phyloP scores from a whole-genome alignment of 345 rosid genomes.

The Chamaenerion angustifolium region DNA sequence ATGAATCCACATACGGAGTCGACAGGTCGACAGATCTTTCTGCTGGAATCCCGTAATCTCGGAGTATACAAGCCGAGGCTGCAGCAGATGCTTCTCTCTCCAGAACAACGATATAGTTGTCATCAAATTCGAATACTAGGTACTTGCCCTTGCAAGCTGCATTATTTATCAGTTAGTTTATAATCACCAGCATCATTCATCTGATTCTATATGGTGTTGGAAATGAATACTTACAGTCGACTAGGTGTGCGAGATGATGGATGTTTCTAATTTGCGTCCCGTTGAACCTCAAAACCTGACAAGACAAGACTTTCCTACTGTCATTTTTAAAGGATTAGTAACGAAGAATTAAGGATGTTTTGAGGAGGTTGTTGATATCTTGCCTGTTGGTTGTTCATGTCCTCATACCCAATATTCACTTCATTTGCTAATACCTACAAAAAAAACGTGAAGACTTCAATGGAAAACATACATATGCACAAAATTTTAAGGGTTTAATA shows the following conservation, averaged over 20 bases:
- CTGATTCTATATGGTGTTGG: no score
- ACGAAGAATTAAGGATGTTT: not conserved
- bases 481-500: no score
- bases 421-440: constrained; percentile 82
- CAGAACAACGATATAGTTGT: constrained; percentile 70
- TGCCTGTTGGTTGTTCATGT: constrained; percentile 90
- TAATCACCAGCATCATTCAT: no score
- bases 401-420: constrained; percentile 88
- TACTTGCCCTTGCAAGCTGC: constrained; percentile 64
- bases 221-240: constrained; percentile 41
- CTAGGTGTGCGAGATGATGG: constrained; percentile 77
- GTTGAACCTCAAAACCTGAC: constrained; percentile 74
- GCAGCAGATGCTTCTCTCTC: constrained; percentile 60
- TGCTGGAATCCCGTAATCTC: constrained; percentile 79
- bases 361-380: constrained; percentile 1
- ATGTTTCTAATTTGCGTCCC: constrained; percentile 69
- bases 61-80: constrained; percentile 52
- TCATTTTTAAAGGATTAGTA: not conserved
- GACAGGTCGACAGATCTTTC: constrained; percentile 72
- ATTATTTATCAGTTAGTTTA: no score
- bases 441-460: not conserved
- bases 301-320: not conserved
- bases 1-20: constrained; percentile 52
- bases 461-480: no score
- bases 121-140: constrained; percentile 81